Conservation (phyloP, 1,284 basidiomycete species). For the Grifola frondosa region DNA sequence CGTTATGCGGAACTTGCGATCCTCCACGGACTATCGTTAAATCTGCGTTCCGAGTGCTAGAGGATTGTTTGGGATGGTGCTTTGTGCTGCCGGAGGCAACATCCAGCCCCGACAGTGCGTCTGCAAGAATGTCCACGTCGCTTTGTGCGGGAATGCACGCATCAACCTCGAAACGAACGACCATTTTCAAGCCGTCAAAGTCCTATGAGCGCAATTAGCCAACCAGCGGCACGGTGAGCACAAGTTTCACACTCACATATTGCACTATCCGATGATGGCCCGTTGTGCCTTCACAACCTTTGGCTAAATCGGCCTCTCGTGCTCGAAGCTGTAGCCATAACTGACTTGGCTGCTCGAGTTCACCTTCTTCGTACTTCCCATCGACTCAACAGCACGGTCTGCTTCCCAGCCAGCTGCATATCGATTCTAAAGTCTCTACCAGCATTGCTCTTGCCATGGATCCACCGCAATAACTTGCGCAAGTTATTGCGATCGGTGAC, state of each 20-base stretch:
- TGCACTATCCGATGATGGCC: constrained; percentile 50
- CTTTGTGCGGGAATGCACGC: constrained; percentile 17
- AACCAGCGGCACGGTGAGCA: no score
- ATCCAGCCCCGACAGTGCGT: constrained; percentile 29
- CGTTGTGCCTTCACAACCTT: constrained; percentile 40
- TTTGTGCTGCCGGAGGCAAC: constrained; percentile 16
- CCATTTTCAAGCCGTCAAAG: constrained; percentile 27
- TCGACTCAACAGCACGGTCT: constrained; percentile 54
- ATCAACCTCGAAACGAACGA: constrained; percentile 32
- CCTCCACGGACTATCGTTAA: constrained; percentile 42
- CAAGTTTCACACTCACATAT: constrained; percentile 39
- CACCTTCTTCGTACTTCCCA: constrained; percentile 15
- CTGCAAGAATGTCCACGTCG: constrained; percentile 38
- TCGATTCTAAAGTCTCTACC: constrained; percentile 63
- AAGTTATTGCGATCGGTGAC: constrained; percentile 59
- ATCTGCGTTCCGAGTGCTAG: constrained; percentile 23
- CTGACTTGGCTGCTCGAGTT: constrained; percentile 9
- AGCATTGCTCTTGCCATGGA: no score
- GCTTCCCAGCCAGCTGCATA: constrained; percentile 49
- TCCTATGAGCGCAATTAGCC: constrained; percentile 17
- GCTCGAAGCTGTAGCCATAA: constrained; percentile 51
- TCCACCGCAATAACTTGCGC: constrained; percentile 56
- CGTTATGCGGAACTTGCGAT: constrained; percentile 40
- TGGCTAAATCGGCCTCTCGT: constrained; percentile 38
- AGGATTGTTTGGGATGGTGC: not conserved